Conservation (phyloP, 164 flowering plant species). For the Umbilicus rupestris region DNA sequence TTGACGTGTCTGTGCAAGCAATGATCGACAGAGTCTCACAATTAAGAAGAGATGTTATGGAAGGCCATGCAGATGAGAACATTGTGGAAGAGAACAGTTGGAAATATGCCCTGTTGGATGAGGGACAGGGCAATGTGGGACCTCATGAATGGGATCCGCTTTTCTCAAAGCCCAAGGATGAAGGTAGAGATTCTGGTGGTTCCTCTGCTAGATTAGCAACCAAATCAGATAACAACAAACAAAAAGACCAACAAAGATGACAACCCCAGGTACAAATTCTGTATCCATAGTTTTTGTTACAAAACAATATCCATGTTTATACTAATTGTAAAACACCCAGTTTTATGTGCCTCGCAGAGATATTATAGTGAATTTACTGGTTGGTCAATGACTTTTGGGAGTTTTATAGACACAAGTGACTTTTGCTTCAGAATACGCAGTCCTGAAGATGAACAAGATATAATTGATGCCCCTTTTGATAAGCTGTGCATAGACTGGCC, state of each 20-base stretch:
- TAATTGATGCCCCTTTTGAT: too few relatives aligned
- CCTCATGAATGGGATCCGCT: slow-evolving; percentile 92
- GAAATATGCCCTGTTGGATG: slow-evolving; percentile 78
- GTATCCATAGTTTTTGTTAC: too few relatives aligned
- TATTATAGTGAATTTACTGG: too few relatives aligned
- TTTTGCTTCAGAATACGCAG: too few relatives aligned
- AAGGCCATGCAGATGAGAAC: slow-evolving; percentile 52
- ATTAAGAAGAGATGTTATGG: slow-evolving; percentile 60
- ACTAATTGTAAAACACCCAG: neutral
- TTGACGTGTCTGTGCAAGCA: slow-evolving; percentile 81
- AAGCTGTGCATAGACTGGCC: too few relatives aligned
- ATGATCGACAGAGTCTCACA: slow-evolving; percentile 70
- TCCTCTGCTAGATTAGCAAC: slow-evolving; percentile 58
- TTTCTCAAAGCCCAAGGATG: slow-evolving; percentile 77
- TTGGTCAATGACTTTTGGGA: too few relatives aligned
- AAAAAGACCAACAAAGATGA: slow-evolving; percentile 40
- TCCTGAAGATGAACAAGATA: too few relatives aligned
- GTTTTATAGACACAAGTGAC: too few relatives aligned
- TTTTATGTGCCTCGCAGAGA: neutral
- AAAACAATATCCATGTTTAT: neutral
- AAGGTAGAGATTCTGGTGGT: slow-evolving; percentile 30
- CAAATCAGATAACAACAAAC: slow-evolving; percentile 81
- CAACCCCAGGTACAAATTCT: neutral
- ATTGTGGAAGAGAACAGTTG: slow-evolving; percentile 83
- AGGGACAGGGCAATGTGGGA: slow-evolving; percentile 66